Percentiles rank a stretch among this genome's conserved stretches.
Evolutionary conservation across 225 moss, liverwort and hornwort species (phyloP).

Genomic region (Thuidium tamariscinum): DNA sequence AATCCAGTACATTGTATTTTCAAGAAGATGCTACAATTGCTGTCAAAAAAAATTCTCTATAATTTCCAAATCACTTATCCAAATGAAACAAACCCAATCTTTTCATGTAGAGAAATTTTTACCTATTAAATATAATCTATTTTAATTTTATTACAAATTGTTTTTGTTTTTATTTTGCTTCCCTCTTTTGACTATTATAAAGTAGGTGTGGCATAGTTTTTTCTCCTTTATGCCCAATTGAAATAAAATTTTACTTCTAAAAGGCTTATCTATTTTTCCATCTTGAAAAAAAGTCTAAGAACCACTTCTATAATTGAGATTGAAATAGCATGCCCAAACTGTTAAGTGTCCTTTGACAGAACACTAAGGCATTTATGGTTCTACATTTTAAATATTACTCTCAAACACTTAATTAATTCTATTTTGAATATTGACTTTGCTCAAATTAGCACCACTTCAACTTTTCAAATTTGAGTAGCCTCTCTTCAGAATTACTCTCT

Average conservation of each 20-base stretch:
- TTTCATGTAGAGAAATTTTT: fast-evolving
- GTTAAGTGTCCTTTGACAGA: fast-evolving
- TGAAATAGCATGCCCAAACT: not conserved
- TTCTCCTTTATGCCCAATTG: fast-evolving
- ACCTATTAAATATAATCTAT: not conserved
- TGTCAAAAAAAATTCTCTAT: not conserved
- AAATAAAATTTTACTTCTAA: not conserved
- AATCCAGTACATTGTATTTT: not conserved
- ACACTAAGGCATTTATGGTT: not conserved
- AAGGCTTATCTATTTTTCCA: not conserved
- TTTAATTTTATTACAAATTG: not conserved
- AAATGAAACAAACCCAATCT: not conserved
- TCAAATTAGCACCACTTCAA: not conserved
- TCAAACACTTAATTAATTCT: no score
- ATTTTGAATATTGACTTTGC: not conserved
- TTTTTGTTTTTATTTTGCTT: fast-evolving
- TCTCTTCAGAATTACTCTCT: not conserved
- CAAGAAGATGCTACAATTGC: not conserved
- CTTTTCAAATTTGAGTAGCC: not conserved
- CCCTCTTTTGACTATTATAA: fast-evolving
- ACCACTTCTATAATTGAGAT: no score
- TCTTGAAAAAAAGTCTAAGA: fast-evolving
- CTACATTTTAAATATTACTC: not conserved
- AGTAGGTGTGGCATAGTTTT: not conserved
- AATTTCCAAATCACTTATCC: not conserved